phyloP scores from a whole-genome alignment of 805 yeast genomes.

The Lachancea sp. region DNA sequence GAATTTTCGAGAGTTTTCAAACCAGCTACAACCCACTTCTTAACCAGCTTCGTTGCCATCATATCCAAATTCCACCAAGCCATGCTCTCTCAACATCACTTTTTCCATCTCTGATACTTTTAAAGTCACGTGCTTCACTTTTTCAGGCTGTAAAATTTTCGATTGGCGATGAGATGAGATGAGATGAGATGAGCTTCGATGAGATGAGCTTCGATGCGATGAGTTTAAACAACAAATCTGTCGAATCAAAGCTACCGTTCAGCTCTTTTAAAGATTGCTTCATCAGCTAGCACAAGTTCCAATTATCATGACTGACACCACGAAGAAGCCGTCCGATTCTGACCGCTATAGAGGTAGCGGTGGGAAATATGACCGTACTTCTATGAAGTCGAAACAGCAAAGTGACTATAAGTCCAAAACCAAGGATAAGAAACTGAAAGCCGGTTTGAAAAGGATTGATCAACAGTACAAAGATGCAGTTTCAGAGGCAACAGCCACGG shows the following conservation, averaged over 20 bases:
- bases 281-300: too few species aligned
- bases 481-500: conserved; percentile 80
- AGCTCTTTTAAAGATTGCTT: neutral
- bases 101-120: too few species aligned
- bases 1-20: too few species aligned
- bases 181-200: conserved; percentile 9
- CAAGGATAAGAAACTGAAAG: conserved; percentile 56
- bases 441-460: conserved; percentile 63
- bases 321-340: neutral
- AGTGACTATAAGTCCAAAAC: conserved; percentile 23
- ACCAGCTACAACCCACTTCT: too few species aligned
- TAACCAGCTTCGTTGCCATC: too few species aligned
- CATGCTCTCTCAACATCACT: too few species aligned
- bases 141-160: conserved; percentile 4
- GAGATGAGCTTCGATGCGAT: conserved; percentile 7
- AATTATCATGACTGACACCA: neutral
- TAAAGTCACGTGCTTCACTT: neutral
- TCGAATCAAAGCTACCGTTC: too few species aligned
- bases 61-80: too few species aligned
- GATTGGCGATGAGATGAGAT: neutral
- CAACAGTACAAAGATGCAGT: conserved; percentile 70
- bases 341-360: conserved; percentile 26
- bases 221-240: too few species aligned
- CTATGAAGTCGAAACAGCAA: conserved; percentile 8
- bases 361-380: conserved; percentile 30